Evolutionary conservation across 345 rosid genomes (phyloP), one percentile per base, ranked within the genome.

Genomic region (Moricandia moricandioides): DNA sequence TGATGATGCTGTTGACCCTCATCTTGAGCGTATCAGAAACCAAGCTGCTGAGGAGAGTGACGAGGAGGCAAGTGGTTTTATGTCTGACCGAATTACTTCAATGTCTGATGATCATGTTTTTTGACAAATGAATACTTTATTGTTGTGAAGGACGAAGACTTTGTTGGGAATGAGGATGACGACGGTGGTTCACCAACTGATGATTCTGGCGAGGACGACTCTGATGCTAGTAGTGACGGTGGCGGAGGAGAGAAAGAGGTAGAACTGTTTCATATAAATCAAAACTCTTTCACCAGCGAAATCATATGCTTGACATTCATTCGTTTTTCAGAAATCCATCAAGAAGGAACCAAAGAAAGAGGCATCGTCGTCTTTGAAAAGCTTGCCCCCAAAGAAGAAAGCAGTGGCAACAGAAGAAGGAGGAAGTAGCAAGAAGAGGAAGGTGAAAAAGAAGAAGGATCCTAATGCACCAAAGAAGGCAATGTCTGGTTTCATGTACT

Each of bases 11-110:
- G 97, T 92, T 73, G 99, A 95, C 73, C 96, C 96, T 64, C 96
- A 95, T 85, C 97, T 92, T 77, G 89, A 81, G 76, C 96, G 97
- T 78, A 95, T 95, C 69, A 88, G 55, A 84, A 90, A 78, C 78
- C 89, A 80, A 81, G 96, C 97, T 74, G 97, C 88, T 72, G 99
- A 90, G 64, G 98, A 92, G 81, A 95, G 99, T 76, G 99, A 95
- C 63, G 98, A 95, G 67, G 98, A 95, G 91, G 98, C 83, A 43
- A 70, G 62, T 58, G 59, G 21, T 47, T 54, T 54, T 54, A 13
- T 40, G 51, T 30, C 54, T 70, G 58, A 17, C 29, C 2, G 52
- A 64, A 49, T 69, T 12, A 30, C 66, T 57, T 63, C 13, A 43
- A 7, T 49, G 14, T 73, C 27, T 47, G 26, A 12, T 65, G 68